Percentiles rank a stretch among this genome's conserved stretches.
phyloP scores from a whole-genome alignment of 2,329 filamentous ascomycete species.

The Fusarium sp. region DNA sequence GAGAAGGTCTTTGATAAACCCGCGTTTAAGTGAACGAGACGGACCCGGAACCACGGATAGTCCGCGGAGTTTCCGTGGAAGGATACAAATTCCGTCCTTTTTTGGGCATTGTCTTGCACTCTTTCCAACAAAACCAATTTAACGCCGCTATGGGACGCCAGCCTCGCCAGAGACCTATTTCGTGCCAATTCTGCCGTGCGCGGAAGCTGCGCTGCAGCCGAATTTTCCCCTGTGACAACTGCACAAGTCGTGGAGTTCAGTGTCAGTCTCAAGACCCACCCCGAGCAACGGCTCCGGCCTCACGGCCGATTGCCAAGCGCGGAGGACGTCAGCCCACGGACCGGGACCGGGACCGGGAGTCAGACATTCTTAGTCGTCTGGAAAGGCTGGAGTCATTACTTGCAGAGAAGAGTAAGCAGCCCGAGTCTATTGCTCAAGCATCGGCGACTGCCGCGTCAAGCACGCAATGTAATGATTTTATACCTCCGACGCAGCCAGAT shows the following conservation, averaged over 20 bases:
- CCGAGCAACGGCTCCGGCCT: slow-evolving; percentile 24
- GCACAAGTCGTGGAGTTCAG: slow-evolving; percentile 50
- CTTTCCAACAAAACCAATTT: slow-evolving; percentile 8
- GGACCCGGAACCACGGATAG: slow-evolving; percentile 31
- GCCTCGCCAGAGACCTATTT: slow-evolving; percentile 51
- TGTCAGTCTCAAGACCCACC: slow-evolving; percentile 46
- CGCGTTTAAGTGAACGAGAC: slow-evolving; percentile 6
- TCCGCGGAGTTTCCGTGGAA: slow-evolving; percentile 43
- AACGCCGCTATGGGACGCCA: slow-evolving; percentile 46
- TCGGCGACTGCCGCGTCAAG: slow-evolving; percentile 13
- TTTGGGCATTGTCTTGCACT: slow-evolving; percentile 21
- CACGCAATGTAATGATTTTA: slow-evolving; percentile 8
- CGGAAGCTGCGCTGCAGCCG: slow-evolving; percentile 53
- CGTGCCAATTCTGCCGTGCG: slow-evolving; percentile 50
- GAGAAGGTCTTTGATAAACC: slow-evolving; percentile 5
- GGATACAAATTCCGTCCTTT: slow-evolving; percentile 7
- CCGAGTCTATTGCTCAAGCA: slow-evolving; percentile 13
- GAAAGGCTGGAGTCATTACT: slow-evolving; percentile 46
- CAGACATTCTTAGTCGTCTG: slow-evolving; percentile 39
- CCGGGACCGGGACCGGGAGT: slow-evolving; percentile 14
- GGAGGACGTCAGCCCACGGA: slow-evolving; percentile 6
- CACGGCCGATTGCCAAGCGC: slow-evolving; percentile 24
- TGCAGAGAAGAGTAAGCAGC: slow-evolving; percentile 30
- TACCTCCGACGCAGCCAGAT: slow-evolving; percentile 9
- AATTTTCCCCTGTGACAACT: slow-evolving; percentile 52